Evolutionary conservation across 768 basidiomycete species (phyloP).

Genomic region (Calvatia gigantea): DNA sequence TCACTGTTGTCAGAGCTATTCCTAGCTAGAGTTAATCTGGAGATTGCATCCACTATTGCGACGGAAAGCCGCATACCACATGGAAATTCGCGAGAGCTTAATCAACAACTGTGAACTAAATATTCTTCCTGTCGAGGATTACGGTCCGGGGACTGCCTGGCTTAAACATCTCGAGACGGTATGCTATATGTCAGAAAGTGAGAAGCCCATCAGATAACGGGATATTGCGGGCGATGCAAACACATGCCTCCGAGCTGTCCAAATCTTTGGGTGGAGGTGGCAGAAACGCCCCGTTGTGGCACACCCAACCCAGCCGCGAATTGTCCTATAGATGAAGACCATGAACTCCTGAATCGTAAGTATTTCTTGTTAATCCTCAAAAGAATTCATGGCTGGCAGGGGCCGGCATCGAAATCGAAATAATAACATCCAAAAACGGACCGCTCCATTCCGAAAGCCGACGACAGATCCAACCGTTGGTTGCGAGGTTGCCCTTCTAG

Average conservation of each 20-base stretch:
- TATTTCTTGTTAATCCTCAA: background rate
- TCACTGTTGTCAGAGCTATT: slow-evolving; percentile 1
- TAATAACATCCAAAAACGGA: background rate
- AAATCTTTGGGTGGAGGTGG: too few relatives aligned
- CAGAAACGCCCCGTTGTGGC: too few relatives aligned
- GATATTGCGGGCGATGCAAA: background rate
- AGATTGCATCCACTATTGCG: background rate
- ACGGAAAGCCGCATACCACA: background rate
- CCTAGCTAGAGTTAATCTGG: background rate
- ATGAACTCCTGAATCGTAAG: background rate
- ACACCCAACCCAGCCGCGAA: background rate
- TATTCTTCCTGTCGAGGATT: too few relatives aligned
- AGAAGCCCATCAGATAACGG: background rate
- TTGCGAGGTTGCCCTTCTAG: too few relatives aligned
- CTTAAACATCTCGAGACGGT: too few relatives aligned
- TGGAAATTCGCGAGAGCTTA: background rate
- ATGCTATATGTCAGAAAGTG: background rate
- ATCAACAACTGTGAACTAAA: too few relatives aligned
- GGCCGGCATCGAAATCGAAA: background rate
- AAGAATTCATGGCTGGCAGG: background rate
- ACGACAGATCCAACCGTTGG: background rate
- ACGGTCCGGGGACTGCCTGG: too few relatives aligned
- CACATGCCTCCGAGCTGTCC: background rate
- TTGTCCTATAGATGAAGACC: background rate
- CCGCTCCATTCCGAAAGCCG: background rate